Conservation (phyloP, 2,329 filamentous ascomycete genomes). For the Teratosphaeriaceae sp. region DNA sequence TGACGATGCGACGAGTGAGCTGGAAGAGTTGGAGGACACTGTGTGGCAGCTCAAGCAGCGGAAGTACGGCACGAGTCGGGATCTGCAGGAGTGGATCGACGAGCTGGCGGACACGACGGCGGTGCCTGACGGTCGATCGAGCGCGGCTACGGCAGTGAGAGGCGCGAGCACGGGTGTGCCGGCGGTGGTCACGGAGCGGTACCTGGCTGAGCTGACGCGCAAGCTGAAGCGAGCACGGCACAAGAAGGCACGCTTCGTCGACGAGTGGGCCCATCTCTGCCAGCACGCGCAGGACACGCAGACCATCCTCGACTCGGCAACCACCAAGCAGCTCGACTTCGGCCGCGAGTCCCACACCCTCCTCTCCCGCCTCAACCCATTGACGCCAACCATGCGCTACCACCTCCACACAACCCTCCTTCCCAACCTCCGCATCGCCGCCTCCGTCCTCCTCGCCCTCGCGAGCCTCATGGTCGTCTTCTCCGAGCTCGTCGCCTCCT, state of each 20-base stretch:
- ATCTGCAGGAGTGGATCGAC: constrained; percentile 92
- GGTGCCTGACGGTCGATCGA: constrained; percentile 53
- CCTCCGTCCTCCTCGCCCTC: constrained; percentile 62
- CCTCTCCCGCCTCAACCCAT: constrained; percentile 50
- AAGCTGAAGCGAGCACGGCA: constrained; percentile 77
- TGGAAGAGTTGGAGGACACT: constrained; percentile 77
- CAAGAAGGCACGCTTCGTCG: constrained; percentile 71
- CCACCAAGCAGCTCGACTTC: constrained; percentile 75
- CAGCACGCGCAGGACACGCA: constrained; percentile 69
- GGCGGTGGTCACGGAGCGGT: constrained; percentile 84
- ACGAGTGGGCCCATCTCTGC: constrained; percentile 79
- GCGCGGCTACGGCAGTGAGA: constrained; percentile 31
- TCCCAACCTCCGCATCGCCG: constrained; percentile 57
- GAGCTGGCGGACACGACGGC: constrained; percentile 75
- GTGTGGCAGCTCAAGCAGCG: constrained; percentile 71
- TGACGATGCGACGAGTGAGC: constrained; percentile 70
- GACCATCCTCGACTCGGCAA: constrained; percentile 73
- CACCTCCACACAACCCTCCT: constrained; percentile 67
- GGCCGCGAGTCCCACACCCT: constrained; percentile 52
- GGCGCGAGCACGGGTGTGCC: constrained; percentile 41
- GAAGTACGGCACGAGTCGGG: constrained; percentile 68
- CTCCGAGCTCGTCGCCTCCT: constrained; percentile 87
- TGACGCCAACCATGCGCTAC: constrained; percentile 79
- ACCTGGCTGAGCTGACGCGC: constrained; percentile 81
- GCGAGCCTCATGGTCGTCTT: constrained; percentile 82